Conservation (phyloP, 768 basidiomycete species). For the Pilatotrama ljubarskyi region DNA sequence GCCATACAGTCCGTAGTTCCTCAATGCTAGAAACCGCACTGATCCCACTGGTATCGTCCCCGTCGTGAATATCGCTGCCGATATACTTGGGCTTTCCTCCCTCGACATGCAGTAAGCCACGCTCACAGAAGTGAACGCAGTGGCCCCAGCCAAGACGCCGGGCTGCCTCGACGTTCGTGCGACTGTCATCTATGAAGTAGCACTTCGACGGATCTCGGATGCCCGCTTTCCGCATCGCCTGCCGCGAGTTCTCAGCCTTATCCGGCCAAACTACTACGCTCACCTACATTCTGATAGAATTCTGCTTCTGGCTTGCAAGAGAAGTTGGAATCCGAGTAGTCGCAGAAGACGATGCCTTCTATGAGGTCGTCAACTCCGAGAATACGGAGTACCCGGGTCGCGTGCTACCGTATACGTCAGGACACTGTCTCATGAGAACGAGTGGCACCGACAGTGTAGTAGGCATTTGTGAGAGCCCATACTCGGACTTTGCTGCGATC, state of each 20-base stretch:
- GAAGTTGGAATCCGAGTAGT: slow-evolving; percentile 68
- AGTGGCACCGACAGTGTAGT: slow-evolving; percentile 53
- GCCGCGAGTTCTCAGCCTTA: background rate
- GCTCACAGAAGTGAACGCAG: slow-evolving; percentile 76
- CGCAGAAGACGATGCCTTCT: slow-evolving; percentile 75
- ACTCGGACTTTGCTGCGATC: slow-evolving; percentile 76
- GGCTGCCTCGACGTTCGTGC: slow-evolving; percentile 68
- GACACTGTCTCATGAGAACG: background rate
- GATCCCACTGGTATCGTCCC: slow-evolving; percentile 46
- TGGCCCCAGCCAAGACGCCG: slow-evolving; percentile 65
- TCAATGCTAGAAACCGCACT: slow-evolving; percentile 57
- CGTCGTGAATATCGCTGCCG: slow-evolving; percentile 38
- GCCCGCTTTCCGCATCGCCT: slow-evolving; percentile 68
- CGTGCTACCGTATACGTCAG: slow-evolving; percentile 54
- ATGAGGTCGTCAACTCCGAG: slow-evolving; percentile 71
- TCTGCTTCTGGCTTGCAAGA: slow-evolving; percentile 79
- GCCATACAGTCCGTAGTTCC: slow-evolving; percentile 71
- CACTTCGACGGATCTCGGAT: slow-evolving; percentile 68
- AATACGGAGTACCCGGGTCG: slow-evolving; percentile 74
- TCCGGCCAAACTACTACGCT: background rate
- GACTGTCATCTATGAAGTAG: slow-evolving; percentile 79
- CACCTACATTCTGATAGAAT: slow-evolving; percentile 61
- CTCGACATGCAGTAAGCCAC: slow-evolving; percentile 61
- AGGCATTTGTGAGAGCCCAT: slow-evolving; percentile 88
- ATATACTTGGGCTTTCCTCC: slow-evolving; percentile 55